Evolutionary conservation across 1,284 basidiomycete genomes (phyloP), one percentile per base, ranked within the genome.

Genomic region (Ceratobasidium sp.): DNA sequence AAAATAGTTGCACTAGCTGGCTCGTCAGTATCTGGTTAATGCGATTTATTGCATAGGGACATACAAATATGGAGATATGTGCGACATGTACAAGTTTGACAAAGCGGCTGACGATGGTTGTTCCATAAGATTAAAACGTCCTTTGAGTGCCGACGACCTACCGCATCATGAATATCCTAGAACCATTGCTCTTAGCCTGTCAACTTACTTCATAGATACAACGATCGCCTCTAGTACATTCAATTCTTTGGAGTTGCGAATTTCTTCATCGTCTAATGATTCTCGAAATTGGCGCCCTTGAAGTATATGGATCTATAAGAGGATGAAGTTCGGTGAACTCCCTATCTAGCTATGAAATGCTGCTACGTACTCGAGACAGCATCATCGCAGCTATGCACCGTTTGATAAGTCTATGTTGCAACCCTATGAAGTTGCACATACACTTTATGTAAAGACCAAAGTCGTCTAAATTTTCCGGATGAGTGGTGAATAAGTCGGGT

Each of bases 381-480:
- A 69, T 57, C 5, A 69, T 69, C 21, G 52, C 65, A 46, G 39
- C 65, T 69, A 46, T 46, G 18, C 5, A 32, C 23, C 39, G 4
- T 52, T 4, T 45, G 30, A 23, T 16, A 3, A 36, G 21, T 30
- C 10, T 10, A 30, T 16, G 3, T 43, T 36, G 3, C 36, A 2
- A 10, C 50, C 26, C 52, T 26, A 16, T 21, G 14, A 41, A 5
- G 45, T 26, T 16, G 14, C 8, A 43, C 65, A 3, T 21, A 69
- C 65, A 69, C 41, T 69, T 69, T 14, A 69, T 26, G 53, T 69
- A 69, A 39, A 69, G 16, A 4, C 52, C 65, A 45, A 69, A 69
- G 32, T 69, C 65, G 26, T 69, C 65, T 18, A 55, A 36, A 28
- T 69, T 57, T n/a, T 48, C 28, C 10, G 23, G n/a, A 46, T 69